Percentiles rank a stretch among this genome's conserved stretches.
phyloP scores from a whole-genome alignment of 768 basidiomycete genomes.

The Mycena venus region DNA sequence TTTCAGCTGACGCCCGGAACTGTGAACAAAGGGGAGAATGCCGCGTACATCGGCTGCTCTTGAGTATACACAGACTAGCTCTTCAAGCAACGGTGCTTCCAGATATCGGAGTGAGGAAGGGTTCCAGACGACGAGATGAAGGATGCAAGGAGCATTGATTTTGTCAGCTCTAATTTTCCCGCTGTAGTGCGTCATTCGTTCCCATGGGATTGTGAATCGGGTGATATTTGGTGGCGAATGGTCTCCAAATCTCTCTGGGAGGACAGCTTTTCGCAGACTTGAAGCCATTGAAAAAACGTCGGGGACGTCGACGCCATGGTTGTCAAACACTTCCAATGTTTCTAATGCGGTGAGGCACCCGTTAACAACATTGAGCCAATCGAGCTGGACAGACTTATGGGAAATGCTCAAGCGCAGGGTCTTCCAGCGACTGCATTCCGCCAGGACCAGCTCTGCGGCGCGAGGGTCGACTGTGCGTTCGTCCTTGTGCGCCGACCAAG shows the following conservation, averaged over 20 bases:
- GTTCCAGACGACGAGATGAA: neutral
- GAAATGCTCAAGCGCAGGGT: neutral
- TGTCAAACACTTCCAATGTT: neutral
- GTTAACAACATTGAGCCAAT: neutral
- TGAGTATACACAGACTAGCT: neutral
- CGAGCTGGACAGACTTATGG: neutral
- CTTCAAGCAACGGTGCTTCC: neutral
- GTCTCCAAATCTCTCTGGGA: neutral
- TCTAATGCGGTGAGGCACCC: neutral
- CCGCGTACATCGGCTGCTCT: too few species aligned
- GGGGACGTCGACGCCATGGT: neutral
- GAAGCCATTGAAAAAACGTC: neutral
- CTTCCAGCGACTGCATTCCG: neutral
- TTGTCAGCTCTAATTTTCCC: neutral
- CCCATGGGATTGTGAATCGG: neutral
- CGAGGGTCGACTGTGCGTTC: neutral
- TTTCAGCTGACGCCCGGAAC: neutral
- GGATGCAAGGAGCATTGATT: too few species aligned
- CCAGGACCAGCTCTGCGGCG: neutral
- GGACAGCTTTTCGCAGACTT: neutral
- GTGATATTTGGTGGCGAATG: too few species aligned
- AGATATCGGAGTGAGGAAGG: neutral
- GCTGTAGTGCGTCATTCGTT: neutral
- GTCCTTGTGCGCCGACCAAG: neutral
- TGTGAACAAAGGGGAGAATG: too few species aligned